Evolutionary conservation across 2,329 filamentous ascomycete genomes (phyloP).

Genomic region (Byssoonygena ceratinophila): DNA sequence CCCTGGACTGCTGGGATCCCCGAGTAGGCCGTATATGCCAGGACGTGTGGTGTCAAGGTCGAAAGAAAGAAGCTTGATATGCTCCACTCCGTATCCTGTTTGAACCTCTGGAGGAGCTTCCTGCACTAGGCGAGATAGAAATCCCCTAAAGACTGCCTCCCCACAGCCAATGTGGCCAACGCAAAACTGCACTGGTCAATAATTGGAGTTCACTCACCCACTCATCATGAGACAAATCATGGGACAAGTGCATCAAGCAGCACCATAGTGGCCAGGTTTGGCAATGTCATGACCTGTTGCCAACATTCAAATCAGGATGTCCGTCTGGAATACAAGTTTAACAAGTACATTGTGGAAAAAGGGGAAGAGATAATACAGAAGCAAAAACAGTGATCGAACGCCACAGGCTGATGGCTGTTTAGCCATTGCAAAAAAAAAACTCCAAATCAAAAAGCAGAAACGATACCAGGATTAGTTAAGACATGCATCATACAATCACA

Average conservation of each 20-base stretch:
- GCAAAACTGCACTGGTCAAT: neutral
- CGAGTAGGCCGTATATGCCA: neutral
- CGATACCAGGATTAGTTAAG: neutral
- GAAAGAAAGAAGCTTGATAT: neutral
- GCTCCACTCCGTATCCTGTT: neutral
- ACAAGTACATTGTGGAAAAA: constrained; percentile 4
- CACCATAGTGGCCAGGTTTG: neutral
- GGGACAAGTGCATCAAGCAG: neutral
- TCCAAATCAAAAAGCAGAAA: neutral
- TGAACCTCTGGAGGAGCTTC: constrained; percentile 1
- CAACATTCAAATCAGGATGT: neutral
- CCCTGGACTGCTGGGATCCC: neutral
- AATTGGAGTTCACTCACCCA: constrained; percentile 7
- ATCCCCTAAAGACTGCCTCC: constrained; percentile 1
- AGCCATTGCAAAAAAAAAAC: constrained; percentile 1
- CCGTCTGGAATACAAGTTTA: neutral
- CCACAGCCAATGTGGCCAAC: constrained; percentile 10
- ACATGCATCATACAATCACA: neutral
- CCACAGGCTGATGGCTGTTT: constrained; percentile 4
- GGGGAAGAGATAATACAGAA: neutral
- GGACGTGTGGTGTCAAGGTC: neutral
- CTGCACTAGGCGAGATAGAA: constrained; percentile 3
- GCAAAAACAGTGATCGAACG: constrained; percentile 5
- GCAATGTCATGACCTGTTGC: constrained; percentile 1
- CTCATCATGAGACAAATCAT: constrained; percentile 11